phyloP scores from a whole-genome alignment of 192 early-diverging fungal genomes.

The Mortierella alpina region DNA sequence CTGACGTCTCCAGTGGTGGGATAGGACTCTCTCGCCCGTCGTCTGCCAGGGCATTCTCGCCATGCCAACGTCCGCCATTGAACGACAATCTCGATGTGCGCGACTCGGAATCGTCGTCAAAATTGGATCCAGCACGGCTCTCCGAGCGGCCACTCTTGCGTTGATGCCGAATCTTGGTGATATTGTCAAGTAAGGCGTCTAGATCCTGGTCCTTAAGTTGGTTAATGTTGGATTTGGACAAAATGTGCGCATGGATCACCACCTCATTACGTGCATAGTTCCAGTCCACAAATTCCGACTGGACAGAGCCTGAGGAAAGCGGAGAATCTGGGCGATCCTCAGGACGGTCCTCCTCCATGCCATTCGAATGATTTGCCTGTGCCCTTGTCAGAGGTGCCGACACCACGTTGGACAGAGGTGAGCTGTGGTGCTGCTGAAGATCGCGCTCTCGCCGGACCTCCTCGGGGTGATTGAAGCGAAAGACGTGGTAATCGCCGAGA shows the following conservation, averaged over 20 bases:
- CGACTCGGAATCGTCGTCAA: conserved; percentile 56
- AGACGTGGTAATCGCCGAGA: conserved; percentile 84
- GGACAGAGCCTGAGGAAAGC: conserved; percentile 54
- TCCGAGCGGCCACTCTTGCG: conserved; percentile 61
- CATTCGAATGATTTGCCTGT: conserved; percentile 12
- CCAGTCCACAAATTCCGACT: conserved; percentile 76
- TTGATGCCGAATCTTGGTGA: conserved; percentile 63
- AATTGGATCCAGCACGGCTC: conserved; percentile 56
- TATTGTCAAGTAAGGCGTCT: conserved; percentile 66
- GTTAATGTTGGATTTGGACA: conserved; percentile 50
- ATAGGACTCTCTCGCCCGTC: conserved; percentile 64
- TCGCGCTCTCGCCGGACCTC: conserved; percentile 78
- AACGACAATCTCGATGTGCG: conserved; percentile 45
- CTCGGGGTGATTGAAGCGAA: conserved; percentile 86
- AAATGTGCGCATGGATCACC: conserved; percentile 65
- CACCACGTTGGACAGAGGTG: conserved; percentile 22
- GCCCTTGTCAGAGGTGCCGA: conserved; percentile 19
- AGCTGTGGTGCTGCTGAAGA: conserved; percentile 28
- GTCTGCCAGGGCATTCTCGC: conserved; percentile 41
- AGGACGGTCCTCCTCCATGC: conserved; percentile 52
- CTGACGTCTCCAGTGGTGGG: conserved; percentile 55
- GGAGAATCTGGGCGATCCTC: conserved; percentile 52
- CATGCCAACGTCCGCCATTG: conserved; percentile 37
- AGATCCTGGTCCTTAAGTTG: conserved; percentile 68
- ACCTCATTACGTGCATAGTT: conserved; percentile 80